Evolutionary conservation across 352 stramenopile genomes (phyloP), one percentile per base, ranked within the genome.

Genomic region (Aphanomyces astaci): DNA sequence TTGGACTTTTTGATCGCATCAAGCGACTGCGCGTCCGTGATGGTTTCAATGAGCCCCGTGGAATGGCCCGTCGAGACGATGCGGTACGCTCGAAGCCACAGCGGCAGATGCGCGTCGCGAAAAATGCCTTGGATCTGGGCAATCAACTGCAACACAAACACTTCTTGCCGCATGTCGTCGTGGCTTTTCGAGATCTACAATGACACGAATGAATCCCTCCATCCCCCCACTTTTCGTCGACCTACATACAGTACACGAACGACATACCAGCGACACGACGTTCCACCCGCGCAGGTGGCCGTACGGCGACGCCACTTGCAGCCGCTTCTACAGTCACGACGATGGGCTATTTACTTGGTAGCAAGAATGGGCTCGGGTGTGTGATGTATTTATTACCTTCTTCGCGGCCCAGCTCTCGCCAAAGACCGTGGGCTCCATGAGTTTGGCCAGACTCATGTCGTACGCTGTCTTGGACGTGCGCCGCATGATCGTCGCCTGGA

Each of bases 81-180:
- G 17, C 90, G 78, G 75, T 98, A 99, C 1, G 92, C 87, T 27
- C 91, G 80, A 30, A 98, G 72, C 84, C 88, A 98, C n/a, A 98
- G 73, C n/a, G 92, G 82, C 4, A 98, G 64, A 10, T 88, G 79
- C n/a, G 82, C 88, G 63, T 89, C 89, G 49, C 84, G 68, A 71
- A 98, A 98, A 66, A 97, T 96, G 66, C 94, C 86, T 32, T 92
- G 80, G 70, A 96, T 98, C 33, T 96, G 86, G 24, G 86, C 81
- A 71, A 98, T 98, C 0, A 99, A 76, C 72, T 98, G 93, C 83
- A 98, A 95, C 2, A 94, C 88, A 76, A 98, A 98, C 13, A 96
- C 89, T 72, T 99, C 95, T 72, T 99, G 96, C 17, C 95, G 79
- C 59, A 98, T 82, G 70, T 98, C 95, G 73, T 98, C 96, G 73